Conservation (phyloP, 2,329 filamentous ascomycete species). For the Xylariaceae sp. region DNA sequence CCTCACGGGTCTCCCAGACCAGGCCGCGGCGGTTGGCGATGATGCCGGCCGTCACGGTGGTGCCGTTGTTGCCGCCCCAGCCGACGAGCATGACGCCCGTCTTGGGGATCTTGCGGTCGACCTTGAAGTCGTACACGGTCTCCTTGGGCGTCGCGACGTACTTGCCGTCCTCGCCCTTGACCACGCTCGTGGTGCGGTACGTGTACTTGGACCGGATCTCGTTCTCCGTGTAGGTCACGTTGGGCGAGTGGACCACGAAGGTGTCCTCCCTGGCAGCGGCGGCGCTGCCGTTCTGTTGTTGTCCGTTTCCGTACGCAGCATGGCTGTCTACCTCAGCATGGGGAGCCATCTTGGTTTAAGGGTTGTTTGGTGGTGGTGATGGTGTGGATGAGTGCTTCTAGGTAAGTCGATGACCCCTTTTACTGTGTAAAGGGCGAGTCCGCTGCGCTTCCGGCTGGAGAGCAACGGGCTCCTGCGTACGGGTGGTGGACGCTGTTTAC, state of each 20-base stretch:
- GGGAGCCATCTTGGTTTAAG: slow-evolving; percentile 71
- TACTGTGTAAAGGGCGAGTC: slow-evolving; percentile 57
- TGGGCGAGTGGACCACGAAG: slow-evolving; percentile 87
- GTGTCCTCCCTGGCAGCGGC: slow-evolving; percentile 44
- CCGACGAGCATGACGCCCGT: slow-evolving; percentile 96
- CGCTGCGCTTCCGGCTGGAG: slow-evolving; percentile 72
- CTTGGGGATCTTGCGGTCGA: slow-evolving; percentile 88
- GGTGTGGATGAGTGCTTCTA: neutral
- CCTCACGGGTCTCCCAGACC: slow-evolving; percentile 90
- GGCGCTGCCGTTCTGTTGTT: slow-evolving; percentile 28
- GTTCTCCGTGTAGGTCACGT: slow-evolving; percentile 82
- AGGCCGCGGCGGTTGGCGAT: slow-evolving; percentile 87
- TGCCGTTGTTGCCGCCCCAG: slow-evolving; percentile 97
- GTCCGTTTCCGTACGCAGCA: slow-evolving; percentile 58
- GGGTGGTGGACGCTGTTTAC: slow-evolving; percentile 76
- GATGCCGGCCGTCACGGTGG: slow-evolving; percentile 94
- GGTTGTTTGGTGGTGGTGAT: slow-evolving; percentile 7
- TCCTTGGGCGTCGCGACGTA: slow-evolving; percentile 81
- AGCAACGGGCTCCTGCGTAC: slow-evolving; percentile 94
- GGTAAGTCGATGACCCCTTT: slow-evolving; percentile 33
- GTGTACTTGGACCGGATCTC: slow-evolving; percentile 93
- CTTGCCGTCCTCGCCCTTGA: slow-evolving; percentile 63
- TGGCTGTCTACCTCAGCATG: slow-evolving; percentile 64
- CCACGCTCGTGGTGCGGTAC: slow-evolving; percentile 88
- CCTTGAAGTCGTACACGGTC: slow-evolving; percentile 94